Evolutionary conservation across 805 yeast species (phyloP), one percentile per base, ranked within the genome.

Genomic region (Sugiyamaella lignohabitans): DNA sequence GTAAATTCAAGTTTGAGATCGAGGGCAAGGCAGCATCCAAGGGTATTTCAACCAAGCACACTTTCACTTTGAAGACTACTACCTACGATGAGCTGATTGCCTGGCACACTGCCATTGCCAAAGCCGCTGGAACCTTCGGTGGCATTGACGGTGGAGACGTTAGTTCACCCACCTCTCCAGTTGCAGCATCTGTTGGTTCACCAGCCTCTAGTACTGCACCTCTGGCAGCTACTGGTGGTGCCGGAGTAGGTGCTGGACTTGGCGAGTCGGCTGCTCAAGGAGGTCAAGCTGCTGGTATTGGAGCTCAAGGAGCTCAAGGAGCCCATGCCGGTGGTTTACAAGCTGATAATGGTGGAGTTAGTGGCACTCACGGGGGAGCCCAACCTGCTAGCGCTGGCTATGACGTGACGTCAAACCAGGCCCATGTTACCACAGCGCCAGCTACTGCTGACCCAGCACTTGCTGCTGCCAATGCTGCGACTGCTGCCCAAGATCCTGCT

Each of bases 81-180:
- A 67, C 75, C 5, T 62, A 65, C 32, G 72, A 67, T 40, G 81
- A 76, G 50, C 61, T 71, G 54, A 55, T 56, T 38, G 63, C 65
- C 5, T 76, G 81, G 81, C 70, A 69, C 57, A 65, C 62, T 20
- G 75, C 70, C 18, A 47, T 67, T 19, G 6, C 29, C 24, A 38
- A 38, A n/a, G 27, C 14, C 10, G 6, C 41, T 20, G 41, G 30
- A 6, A 27, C 32, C 14, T 27, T 27, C 14, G n/a, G n/a, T 14
- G 56, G 58, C 8, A 42, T 48, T 18, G 42, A 36, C 38, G 45
- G 29, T 29, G 24, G 32, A 38, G 47, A 46, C 14, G 42, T 50
- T 14, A 49, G 46, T 36, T 27, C 32, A 27, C 32, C 32, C 8
- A n/a, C n/a, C 30, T 27, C 30, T 27, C 6, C 30, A 27, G 30